These are phyloP conservation scores for Apiospora pterosperma DNA, from an alignment of 2,329 filamentous ascomycete genomes.

Conservation along the genomic window DNA sequence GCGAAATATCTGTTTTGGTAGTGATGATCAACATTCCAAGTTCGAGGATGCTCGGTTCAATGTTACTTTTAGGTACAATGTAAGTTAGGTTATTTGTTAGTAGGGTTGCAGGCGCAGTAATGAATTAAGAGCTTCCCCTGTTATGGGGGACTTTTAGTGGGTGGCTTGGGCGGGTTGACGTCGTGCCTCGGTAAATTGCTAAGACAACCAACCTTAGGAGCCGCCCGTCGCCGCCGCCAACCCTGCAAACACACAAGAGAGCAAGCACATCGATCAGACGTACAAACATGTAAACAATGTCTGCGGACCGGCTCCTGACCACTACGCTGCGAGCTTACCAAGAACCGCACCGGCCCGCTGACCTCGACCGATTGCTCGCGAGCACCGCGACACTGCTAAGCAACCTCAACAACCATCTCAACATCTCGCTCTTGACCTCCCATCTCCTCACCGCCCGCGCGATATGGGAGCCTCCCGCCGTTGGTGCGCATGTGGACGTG, in stretches of 20 bases:
- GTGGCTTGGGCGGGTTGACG: conserved; percentile 11
- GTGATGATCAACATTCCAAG: not conserved
- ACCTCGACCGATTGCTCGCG: conserved; percentile 57
- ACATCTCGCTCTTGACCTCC: conserved; percentile 68
- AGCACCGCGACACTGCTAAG: conserved; percentile 67
- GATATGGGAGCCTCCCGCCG: conserved; percentile 51
- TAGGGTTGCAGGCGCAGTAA: conserved; percentile 7
- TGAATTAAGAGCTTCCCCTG: conserved; percentile 2
- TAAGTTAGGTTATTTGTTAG: conserved; percentile 6
- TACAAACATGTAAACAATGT: conserved; percentile 43
- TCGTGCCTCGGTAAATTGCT: conserved; percentile 23
- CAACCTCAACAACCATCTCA: conserved; percentile 70
- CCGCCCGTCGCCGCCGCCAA: too few relatives aligned
- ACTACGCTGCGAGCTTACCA: conserved; percentile 61
- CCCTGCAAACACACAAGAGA: too few relatives aligned
- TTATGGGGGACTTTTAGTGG: not conserved
- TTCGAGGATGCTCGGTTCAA: too few relatives aligned
- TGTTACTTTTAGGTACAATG: conserved; percentile 2
- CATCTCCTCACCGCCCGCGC: conserved; percentile 70
- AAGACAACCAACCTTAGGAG: too few relatives aligned
- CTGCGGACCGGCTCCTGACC: conserved; percentile 63
- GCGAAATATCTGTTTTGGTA: not conserved
- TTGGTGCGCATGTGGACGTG: too few relatives aligned
- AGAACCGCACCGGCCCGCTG: conserved; percentile 46
- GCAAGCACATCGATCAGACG: not conserved